Percentiles rank a stretch among this genome's conserved stretches.
Conservation (phyloP, 139 green algal genomes). For the Chloropicon primus region DNA sequence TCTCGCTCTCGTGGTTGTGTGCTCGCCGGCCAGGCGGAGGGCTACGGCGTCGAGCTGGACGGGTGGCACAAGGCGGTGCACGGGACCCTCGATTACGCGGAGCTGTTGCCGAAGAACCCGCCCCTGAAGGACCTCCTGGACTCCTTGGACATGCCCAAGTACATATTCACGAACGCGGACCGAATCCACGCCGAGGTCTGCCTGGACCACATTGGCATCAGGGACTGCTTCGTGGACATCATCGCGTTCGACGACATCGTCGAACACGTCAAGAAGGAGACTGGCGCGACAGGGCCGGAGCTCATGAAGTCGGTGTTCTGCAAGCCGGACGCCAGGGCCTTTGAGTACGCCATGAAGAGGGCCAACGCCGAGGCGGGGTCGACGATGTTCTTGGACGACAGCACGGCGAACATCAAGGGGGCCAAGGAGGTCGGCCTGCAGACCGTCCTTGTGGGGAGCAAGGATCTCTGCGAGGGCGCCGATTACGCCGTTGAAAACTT, state of each 20-base stretch:
- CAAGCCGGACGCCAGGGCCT: conserved; percentile 43
- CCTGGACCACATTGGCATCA: conserved; percentile 49
- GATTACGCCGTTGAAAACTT: neutral
- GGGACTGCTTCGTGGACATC: conserved; percentile 51
- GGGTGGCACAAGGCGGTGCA: conserved; percentile 59
- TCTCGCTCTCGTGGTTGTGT: too few relatives aligned
- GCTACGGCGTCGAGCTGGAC: conserved; percentile 50
- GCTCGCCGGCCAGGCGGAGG: conserved; percentile 35
- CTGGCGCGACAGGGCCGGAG: conserved; percentile 20
- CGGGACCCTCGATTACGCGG: conserved; percentile 38
- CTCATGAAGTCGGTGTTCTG: conserved; percentile 36
- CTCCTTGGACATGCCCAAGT: conserved; percentile 39
- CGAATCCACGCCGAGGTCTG: conserved; percentile 40
- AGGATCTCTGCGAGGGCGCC: neutral
- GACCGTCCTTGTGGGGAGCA: conserved; percentile 21
- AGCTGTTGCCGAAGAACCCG: conserved; percentile 24
- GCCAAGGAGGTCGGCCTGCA: conserved; percentile 43
- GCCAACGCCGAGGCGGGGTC: conserved; percentile 19
- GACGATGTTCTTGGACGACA: conserved; percentile 66
- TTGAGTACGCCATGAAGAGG: conserved; percentile 37
- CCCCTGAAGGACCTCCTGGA: conserved; percentile 11
- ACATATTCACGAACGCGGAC: conserved; percentile 77
- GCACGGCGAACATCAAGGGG: conserved; percentile 45
- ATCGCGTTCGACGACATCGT: conserved; percentile 61
- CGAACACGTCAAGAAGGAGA: conserved; percentile 17